phyloP scores from a whole-genome alignment of 192 early-diverging fungal genomes.

The Backusella luteola region DNA sequence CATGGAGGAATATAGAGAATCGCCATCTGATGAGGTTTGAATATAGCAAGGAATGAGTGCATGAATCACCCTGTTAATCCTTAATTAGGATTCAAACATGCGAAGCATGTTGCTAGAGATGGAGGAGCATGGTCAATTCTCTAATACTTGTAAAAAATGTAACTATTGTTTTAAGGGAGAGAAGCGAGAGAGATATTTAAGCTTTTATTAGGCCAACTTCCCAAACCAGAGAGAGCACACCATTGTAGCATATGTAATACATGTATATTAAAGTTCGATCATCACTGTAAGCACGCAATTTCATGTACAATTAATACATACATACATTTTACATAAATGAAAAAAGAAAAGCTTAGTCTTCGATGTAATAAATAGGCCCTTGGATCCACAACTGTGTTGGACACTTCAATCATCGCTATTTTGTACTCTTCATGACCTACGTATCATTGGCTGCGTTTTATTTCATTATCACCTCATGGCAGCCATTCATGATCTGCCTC shows the following conservation, averaged over 20 bases:
- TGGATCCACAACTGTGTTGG: constrained; percentile 85
- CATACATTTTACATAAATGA: not conserved
- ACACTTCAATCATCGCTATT: constrained; percentile 71
- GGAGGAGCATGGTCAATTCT: constrained; percentile 42
- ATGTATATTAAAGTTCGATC: constrained; percentile 78
- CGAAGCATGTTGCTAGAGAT: constrained; percentile 43
- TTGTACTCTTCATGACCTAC: constrained; percentile 69
- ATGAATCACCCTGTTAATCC: not conserved
- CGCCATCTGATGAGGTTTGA: not conserved
- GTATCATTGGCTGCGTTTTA: constrained; percentile 46
- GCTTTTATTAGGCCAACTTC: constrained; percentile 45
- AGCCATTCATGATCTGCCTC: constrained; percentile 45
- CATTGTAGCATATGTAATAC: constrained; percentile 73
- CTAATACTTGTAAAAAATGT: constrained; percentile 40
- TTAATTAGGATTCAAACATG: constrained; percentile 4
- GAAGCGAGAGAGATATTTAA: not conserved
- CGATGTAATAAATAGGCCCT: constrained; percentile 41
- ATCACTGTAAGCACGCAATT: constrained; percentile 40
- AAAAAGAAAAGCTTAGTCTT: not conserved
- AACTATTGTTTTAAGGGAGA: not conserved
- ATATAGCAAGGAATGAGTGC: not conserved
- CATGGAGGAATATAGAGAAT: not conserved
- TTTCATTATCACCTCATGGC: constrained; percentile 41
- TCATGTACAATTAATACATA: not conserved
- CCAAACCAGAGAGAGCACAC: constrained; percentile 77